Percentiles rank a stretch among this genome's conserved stretches.
Conservation (phyloP, 129 eudicot species). For the Dittrichia graveolens region DNA sequence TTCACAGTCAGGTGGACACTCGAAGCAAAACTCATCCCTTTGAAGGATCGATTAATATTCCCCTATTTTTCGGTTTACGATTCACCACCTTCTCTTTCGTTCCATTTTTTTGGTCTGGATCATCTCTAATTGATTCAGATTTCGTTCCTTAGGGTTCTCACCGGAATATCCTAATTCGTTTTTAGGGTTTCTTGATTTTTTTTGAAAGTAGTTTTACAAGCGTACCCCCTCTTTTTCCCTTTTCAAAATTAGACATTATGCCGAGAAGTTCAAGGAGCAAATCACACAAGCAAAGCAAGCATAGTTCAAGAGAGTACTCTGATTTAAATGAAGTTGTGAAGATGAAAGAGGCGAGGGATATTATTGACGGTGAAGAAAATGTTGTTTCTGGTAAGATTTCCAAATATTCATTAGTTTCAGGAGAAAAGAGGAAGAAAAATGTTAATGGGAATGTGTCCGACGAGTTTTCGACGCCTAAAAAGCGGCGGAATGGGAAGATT, state of each 20-base stretch:
- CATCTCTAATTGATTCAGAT: not conserved
- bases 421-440: constrained; percentile 58
- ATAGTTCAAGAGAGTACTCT: constrained; percentile 54
- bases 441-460: constrained; percentile 51
- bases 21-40: not conserved
- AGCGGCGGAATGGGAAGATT: constrained; percentile 58
- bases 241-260: constrained; percentile 39
- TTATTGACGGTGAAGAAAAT: constrained; percentile 33
- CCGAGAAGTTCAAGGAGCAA: constrained; percentile 77
- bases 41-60: not conserved
- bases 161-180: constrained; percentile 11
- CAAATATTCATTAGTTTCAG: constrained; percentile 48
- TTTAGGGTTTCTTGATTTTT: constrained; percentile 22
- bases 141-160: constrained; percentile 16
- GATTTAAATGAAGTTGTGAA: constrained; percentile 62
- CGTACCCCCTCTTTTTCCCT: not conserved
- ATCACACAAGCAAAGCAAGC: constrained; percentile 78
- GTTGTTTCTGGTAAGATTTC: constrained; percentile 47
- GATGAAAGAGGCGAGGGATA: constrained; percentile 40
- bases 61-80: not conserved
- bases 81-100: not conserved
- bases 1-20: too few species aligned
- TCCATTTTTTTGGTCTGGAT: not conserved
- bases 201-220: not conserved
- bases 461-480: constrained; percentile 46